Percentiles rank a stretch among this genome's conserved stretches.
phyloP scores from a whole-genome alignment of 2,329 filamentous ascomycete genomes.

The Rasamsonia emersonii region DNA sequence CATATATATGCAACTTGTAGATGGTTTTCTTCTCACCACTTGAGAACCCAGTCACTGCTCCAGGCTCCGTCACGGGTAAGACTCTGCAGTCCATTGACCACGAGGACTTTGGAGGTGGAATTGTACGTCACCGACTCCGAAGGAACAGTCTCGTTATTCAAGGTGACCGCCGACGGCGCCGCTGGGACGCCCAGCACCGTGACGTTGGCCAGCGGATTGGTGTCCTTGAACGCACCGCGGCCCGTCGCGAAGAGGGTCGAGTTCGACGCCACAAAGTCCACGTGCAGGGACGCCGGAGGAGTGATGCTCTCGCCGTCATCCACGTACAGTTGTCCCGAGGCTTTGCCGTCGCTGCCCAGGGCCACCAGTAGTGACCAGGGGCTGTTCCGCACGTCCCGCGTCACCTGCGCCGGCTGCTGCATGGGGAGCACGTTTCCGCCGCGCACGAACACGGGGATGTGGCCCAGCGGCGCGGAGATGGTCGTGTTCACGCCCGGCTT shows the following conservation, averaged over 20 bases:
- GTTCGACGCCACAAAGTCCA: conserved; percentile 41
- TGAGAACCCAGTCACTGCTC: conserved; percentile 48
- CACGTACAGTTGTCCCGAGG: conserved; percentile 57
- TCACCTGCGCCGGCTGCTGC: conserved; percentile 62
- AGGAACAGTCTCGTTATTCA: conserved; percentile 44
- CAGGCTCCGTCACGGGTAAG: conserved; percentile 50
- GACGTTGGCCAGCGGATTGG: conserved; percentile 52
- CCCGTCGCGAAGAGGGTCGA: conserved; percentile 42
- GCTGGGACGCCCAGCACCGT: conserved; percentile 51
- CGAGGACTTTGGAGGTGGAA: conserved; percentile 39
- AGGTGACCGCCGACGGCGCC: conserved; percentile 36
- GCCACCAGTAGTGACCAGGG: conserved; percentile 61
- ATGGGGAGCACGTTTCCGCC: conserved; percentile 60
- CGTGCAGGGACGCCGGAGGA: conserved; percentile 47
- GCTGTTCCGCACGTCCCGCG: conserved; percentile 51
- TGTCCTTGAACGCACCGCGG: conserved; percentile 47
- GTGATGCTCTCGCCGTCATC: conserved; percentile 64
- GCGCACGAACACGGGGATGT: conserved; percentile 64
- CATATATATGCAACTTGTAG: too few relatives aligned
- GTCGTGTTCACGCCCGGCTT: conserved; percentile 49
- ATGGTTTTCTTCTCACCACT: too few relatives aligned
- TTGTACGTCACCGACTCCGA: conserved; percentile 42
- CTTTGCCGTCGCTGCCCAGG: conserved; percentile 46
- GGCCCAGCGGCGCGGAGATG: conserved; percentile 52
- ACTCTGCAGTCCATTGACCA: conserved; percentile 42